These are phyloP conservation scores for Scheffersomyces spartinae DNA, from an alignment of 805 yeast genomes.

Conservation along the genomic window DNA sequence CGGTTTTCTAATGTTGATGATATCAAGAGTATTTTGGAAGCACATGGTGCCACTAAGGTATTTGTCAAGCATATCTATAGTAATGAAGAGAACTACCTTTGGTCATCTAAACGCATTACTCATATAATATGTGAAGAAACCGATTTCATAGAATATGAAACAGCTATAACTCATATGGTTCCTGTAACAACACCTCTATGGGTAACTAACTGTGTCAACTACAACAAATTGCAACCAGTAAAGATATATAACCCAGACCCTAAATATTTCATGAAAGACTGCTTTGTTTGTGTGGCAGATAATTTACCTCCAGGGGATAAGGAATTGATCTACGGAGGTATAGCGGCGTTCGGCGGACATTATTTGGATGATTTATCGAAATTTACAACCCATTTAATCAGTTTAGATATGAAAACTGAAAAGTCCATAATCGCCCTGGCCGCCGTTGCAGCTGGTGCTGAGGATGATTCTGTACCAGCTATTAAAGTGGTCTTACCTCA, in stretches of 20 bases:
- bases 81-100: slow-evolving; percentile 9
- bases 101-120: slow-evolving; percentile 10
- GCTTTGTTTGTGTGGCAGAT: slow-evolving; percentile 48
- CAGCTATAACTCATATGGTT: slow-evolving; percentile 40
- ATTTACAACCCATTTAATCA: slow-evolving; percentile 70
- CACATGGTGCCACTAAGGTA: slow-evolving; percentile 11
- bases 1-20: slow-evolving; percentile 6
- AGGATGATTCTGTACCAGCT: slow-evolving; percentile 18
- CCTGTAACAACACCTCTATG: slow-evolving; percentile 58
- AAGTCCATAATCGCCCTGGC: slow-evolving; percentile 46
- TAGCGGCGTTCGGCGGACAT: slow-evolving; percentile 69
- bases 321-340: slow-evolving; percentile 59
- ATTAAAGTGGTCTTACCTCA: slow-evolving; percentile 61
- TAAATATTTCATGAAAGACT: slow-evolving; percentile 47
- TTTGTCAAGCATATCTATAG: slow-evolving; percentile 10
- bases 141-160: slow-evolving; percentile 39
- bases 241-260: slow-evolving; percentile 67
- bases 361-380: slow-evolving; percentile 50
- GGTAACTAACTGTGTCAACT: slow-evolving; percentile 37
- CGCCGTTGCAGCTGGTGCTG: slow-evolving; percentile 10
- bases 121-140: slow-evolving; percentile 43
- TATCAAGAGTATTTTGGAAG: slow-evolving; percentile 8
- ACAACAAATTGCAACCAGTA: slow-evolving; percentile 33
- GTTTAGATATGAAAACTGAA: slow-evolving; percentile 41
- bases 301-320: slow-evolving; percentile 46